Evolutionary conservation across 2,329 filamentous ascomycete genomes (phyloP).

Genomic region (Aspergillus calidoustus): DNA sequence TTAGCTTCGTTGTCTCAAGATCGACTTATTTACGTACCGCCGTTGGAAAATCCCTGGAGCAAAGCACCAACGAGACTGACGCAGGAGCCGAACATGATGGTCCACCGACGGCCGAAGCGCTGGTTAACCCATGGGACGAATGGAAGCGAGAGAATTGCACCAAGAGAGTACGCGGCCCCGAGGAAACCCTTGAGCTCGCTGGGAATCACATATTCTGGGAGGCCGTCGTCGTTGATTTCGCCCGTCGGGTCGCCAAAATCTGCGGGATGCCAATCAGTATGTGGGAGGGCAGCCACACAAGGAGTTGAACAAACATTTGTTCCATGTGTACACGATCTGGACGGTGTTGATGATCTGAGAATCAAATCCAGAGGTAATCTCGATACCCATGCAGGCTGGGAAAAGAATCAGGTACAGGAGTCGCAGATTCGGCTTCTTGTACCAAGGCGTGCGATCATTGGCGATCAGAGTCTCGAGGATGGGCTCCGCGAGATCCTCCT

Average conservation of each 20-base stretch:
- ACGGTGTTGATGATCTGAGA: conserved; percentile 55
- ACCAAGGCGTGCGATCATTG: conserved; percentile 56
- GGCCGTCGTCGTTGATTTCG: conserved; percentile 21
- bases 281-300: not conserved
- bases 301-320: conserved; percentile 34
- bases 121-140: conserved; percentile 63
- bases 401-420: conserved; percentile 62
- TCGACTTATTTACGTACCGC: conserved; percentile 39
- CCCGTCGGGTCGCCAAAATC: conserved; percentile 31
- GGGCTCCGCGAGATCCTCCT: conserved; percentile 31
- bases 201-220: conserved; percentile 26
- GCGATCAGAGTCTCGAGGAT: conserved; percentile 26
- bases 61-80: conserved; percentile 62
- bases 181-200: conserved; percentile 54
- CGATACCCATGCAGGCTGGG: conserved; percentile 65
- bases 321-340: conserved; percentile 46
- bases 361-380: conserved; percentile 66
- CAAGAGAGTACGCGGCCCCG: conserved; percentile 63
- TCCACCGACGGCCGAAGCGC: conserved; percentile 59
- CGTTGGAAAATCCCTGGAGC: conserved; percentile 58
- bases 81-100: conserved; percentile 59
- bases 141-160: conserved; percentile 62
- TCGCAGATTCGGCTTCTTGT: conserved; percentile 63
- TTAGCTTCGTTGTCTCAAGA: conserved; percentile 5
- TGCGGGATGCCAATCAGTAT: conserved; percentile 17